Evolutionary conservation across 2,329 filamentous ascomycete genomes (phyloP).

Genomic region (Trichophaea hybrida): DNA sequence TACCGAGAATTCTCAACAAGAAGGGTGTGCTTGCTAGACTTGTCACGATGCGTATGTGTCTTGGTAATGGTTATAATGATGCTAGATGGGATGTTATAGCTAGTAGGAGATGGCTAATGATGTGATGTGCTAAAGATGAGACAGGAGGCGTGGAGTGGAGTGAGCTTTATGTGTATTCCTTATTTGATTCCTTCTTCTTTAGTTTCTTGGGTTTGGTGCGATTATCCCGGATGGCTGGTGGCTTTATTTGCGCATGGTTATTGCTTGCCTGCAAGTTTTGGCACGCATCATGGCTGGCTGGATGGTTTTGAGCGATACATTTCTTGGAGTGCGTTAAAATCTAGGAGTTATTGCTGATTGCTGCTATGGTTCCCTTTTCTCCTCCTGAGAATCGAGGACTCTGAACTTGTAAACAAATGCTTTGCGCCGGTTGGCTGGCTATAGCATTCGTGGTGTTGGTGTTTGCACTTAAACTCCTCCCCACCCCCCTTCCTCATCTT

Average conservation of each 20-base stretch:
- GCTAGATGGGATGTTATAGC: background rate
- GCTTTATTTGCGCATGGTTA: background rate
- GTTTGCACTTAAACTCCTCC: background rate
- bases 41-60: background rate
- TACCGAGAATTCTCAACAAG: conserved; percentile 16
- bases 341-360: background rate
- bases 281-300: background rate
- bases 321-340: background rate
- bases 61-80: background rate
- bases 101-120: background rate
- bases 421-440: too few species aligned
- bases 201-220: background rate
- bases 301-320: background rate
- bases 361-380: background rate
- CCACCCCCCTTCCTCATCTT: background rate
- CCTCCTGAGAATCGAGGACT: too few species aligned
- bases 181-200: background rate
- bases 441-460: too few species aligned
- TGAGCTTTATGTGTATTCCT: background rate
- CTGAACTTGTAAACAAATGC: too few species aligned
- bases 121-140: background rate
- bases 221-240: background rate
- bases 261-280: background rate
- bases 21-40: conserved; percentile 9
- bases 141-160: background rate